These are phyloP conservation scores for Suhomyces vadensis DNA, from an alignment of 805 yeast species.

Conservation along the genomic window DNA sequence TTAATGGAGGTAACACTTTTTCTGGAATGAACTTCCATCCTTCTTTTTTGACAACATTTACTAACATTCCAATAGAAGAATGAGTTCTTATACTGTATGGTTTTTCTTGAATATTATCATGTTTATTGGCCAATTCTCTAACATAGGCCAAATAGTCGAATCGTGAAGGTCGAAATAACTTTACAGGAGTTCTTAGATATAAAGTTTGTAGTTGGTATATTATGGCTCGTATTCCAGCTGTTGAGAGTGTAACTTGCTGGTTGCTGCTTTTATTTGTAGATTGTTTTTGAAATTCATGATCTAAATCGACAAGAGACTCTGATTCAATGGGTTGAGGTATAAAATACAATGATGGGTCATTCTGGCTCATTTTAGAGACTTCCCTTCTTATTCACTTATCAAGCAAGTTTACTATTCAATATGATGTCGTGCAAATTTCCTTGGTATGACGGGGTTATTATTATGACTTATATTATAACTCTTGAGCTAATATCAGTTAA, in stretches of 20 bases:
- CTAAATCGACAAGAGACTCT: background rate
- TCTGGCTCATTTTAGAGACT: background rate
- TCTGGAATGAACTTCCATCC: conserved; percentile 91
- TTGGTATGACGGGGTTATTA: no score
- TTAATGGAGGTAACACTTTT: conserved; percentile 79
- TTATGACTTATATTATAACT: no score
- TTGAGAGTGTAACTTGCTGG: conserved; percentile 68
- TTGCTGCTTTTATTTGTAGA: conserved; percentile 19
- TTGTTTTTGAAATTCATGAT: conserved; percentile 1
- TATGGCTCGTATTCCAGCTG: conserved; percentile 85
- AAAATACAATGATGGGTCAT: background rate
- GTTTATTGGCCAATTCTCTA: conserved; percentile 50
- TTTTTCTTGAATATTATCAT: conserved; percentile 42
- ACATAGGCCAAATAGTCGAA: conserved; percentile 81
- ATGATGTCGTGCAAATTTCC: no score
- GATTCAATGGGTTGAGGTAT: background rate
- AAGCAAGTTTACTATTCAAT: no score
- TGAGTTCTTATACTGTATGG: conserved; percentile 66
- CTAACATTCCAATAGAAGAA: conserved; percentile 73
- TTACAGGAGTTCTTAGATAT: conserved; percentile 79
- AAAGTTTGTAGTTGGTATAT: conserved; percentile 76
- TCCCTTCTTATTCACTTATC: no score
- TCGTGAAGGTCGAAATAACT: conserved; percentile 85
- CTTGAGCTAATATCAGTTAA: no score
- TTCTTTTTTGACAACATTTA: conserved; percentile 66